phyloP scores from a whole-genome alignment of 306 rosid genomes.

The Astragalus membranaceus region DNA sequence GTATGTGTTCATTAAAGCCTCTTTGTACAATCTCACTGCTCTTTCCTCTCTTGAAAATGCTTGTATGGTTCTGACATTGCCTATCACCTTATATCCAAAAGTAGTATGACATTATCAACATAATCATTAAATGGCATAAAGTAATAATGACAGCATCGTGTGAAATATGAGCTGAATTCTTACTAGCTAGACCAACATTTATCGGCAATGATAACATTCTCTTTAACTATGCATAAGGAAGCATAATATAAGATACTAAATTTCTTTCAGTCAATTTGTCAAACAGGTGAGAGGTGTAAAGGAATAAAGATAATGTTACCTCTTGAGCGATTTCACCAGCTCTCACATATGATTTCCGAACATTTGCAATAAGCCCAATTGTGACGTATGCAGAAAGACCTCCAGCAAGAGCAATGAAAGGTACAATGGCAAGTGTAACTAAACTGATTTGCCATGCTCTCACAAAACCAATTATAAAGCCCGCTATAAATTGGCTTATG shows the following conservation, averaged over 20 bases:
- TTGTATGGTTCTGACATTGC: constrained; percentile 87
- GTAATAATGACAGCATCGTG: too few relatives aligned
- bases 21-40: constrained; percentile 64
- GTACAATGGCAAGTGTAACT: constrained; percentile 81
- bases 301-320: constrained; percentile 21
- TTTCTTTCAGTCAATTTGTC: not conserved
- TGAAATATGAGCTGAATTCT: too few relatives aligned
- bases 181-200: too few relatives aligned
- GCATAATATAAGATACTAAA: too few relatives aligned
- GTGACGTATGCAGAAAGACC: constrained; percentile 73
- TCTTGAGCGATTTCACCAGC: constrained; percentile 96
- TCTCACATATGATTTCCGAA: constrained; percentile 66
- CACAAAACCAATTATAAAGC: constrained; percentile 67
- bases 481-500: constrained; percentile 66
- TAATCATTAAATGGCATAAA: not conserved
- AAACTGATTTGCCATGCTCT: constrained; percentile 88
- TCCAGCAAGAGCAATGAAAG: constrained; percentile 84
- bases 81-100: constrained; percentile 45
- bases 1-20: constrained; percentile 57
- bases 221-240: not conserved
- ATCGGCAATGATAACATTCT: not conserved
- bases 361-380: constrained; percentile 65
- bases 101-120: not conserved
- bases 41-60: constrained; percentile 87
- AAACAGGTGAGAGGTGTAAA: not conserved